Evolutionary conservation across 2,329 filamentous ascomycete genomes (phyloP).

Genomic region (Xenoacremonium recifei): DNA sequence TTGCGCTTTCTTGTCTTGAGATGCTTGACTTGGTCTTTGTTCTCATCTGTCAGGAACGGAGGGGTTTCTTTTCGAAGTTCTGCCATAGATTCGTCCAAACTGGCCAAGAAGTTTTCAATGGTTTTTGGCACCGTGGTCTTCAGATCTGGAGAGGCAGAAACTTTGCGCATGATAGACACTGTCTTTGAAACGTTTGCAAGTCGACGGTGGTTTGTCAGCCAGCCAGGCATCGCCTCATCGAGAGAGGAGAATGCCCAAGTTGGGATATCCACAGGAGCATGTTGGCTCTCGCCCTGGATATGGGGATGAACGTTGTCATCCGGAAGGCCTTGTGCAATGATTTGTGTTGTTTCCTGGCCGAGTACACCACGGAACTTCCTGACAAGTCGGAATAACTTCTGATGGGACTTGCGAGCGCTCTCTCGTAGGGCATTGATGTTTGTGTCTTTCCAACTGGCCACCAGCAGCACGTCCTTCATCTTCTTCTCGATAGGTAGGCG

Average conservation of each 20-base stretch:
- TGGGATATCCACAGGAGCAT: conserved; percentile 8
- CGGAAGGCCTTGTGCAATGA: conserved; percentile 60
- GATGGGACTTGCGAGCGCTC: conserved; percentile 85
- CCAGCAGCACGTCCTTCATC: conserved; percentile 86
- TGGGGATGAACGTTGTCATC: conserved; percentile 38
- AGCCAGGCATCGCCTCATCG: conserved; percentile 31
- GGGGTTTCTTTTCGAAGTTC: conserved; percentile 85
- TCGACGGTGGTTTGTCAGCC: conserved; percentile 54
- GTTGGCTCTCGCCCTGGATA: conserved; percentile 2
- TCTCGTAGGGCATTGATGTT: conserved; percentile 88
- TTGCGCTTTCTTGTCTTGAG: conserved; percentile 89
- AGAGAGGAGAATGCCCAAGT: conserved; percentile 17
- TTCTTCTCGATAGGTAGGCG: conserved; percentile 79
- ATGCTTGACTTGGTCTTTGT: conserved; percentile 79
- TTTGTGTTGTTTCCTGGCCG: conserved; percentile 68
- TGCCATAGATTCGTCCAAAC: conserved; percentile 65
- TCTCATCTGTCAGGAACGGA: conserved; percentile 76
- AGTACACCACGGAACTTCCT: conserved; percentile 84
- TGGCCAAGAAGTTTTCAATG: conserved; percentile 66
- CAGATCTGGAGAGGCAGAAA: conserved; percentile 52
- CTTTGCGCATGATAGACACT: conserved; percentile 69
- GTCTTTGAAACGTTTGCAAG: conserved; percentile 71
- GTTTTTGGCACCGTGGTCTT: conserved; percentile 56
- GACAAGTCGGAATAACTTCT: conserved; percentile 87
- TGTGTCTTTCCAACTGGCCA: conserved; percentile 97